Percentiles rank a stretch among this genome's conserved stretches.
Evolutionary conservation across 78 protist genomes (phyloP).

Genomic region (Trichosphaerium sp.): DNA sequence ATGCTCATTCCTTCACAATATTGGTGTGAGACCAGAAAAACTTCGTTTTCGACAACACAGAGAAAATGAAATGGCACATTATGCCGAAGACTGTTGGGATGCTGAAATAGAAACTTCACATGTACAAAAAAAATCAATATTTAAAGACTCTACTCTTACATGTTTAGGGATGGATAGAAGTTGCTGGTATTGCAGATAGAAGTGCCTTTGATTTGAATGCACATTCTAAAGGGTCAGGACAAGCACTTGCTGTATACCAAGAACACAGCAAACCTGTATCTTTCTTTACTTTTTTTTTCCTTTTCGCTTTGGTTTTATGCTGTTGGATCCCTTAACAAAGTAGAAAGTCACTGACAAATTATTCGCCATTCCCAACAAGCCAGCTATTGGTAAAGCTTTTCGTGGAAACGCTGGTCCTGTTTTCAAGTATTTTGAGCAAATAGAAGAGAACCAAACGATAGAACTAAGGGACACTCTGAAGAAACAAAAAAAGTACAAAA

Average conservation of each 20-base stretch:
- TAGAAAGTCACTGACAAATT: constrained; percentile 7
- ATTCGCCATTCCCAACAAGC: constrained; percentile 8
- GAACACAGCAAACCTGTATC: neutral
- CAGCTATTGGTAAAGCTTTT: constrained; percentile 17
- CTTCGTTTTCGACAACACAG: constrained; percentile 93
- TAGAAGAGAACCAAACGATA: too few species aligned
- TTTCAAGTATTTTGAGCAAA: too few species aligned
- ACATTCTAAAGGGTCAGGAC: constrained; percentile 60
- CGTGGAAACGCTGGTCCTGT: too few species aligned
- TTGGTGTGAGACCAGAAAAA: constrained; percentile 70
- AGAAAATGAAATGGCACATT: constrained; percentile 98
- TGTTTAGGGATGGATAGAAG: constrained; percentile 88
- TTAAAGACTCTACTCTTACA: neutral
- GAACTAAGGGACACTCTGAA: too few species aligned
- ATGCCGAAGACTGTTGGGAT: constrained; percentile 99
- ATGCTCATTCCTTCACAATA: constrained; percentile 49
- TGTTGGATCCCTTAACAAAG: neutral
- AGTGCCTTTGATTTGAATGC: constrained; percentile 78
- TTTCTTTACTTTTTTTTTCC: too few species aligned
- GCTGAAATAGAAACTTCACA: constrained; percentile 73
- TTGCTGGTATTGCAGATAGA: constrained; percentile 95
- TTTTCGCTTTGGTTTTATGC: neutral
- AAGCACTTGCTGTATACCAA: constrained; percentile 47
- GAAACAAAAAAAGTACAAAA: too few species aligned
- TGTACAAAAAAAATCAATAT: constrained; percentile 1